Evolutionary conservation across 495 filamentous ascomycete species (phyloP), one percentile per base, ranked within the genome.

Genomic region (Penicillium riverlandense): DNA sequence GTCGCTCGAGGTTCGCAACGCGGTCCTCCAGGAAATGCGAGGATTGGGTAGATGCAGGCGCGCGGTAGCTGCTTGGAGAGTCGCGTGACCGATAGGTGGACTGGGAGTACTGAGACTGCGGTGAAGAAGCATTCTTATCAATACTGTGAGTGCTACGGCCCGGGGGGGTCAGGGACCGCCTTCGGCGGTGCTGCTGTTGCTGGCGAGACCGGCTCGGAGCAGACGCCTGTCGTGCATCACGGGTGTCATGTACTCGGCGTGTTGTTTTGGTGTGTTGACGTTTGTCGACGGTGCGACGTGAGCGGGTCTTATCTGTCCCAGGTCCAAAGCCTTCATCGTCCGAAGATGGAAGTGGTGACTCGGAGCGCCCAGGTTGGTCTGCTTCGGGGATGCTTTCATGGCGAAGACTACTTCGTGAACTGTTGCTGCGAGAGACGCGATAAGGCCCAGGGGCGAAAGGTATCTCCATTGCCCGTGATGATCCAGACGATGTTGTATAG

Each of bases 331-430:
- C 52, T 38, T 72, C 69, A 9, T 72, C 69, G 31, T 72, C 69
- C 0, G 69, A 72, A 34, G 69, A 70, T 30, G 65, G 62, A 11
- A 72, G 41, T 3, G 69, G 62, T 1, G 59, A 68, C 22, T 69
- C 61, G 6, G 53, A 42, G n/a, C 47, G 53, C 36, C 14, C 29
- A 13, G 41, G 48, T 13, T 53, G 52, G n/a, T 52, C 40, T n/a
- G 52, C 50, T 29, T 57, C 49, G 2, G 48, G 50, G 22, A 52
- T 47, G 14, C 46, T 58, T 28, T 61, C 59, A 39, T 55, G 43
- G 8, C 51, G 49, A 15, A 62, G 34, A n/a, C 57, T 47, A 32
- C 60, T 63, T 11, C 53, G 52, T 16, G 53, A 53, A 45, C 61
- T 69, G 43, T 50, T 52, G 48, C 58, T 60, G 27, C 58, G 60